Evolutionary conservation across 2,329 filamentous ascomycete genomes (phyloP).

Genomic region (Colletotrichum sp.): DNA sequence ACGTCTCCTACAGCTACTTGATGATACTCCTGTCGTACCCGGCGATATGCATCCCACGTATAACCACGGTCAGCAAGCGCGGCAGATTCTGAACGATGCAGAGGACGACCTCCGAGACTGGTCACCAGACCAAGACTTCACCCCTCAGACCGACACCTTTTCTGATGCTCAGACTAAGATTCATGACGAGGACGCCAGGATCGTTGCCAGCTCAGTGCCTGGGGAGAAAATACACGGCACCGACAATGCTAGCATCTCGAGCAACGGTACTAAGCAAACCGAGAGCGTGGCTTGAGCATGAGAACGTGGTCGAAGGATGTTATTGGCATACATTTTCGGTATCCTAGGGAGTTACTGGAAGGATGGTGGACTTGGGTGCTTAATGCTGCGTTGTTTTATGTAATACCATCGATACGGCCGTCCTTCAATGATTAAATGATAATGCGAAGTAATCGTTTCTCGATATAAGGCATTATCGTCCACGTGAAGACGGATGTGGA

Average conservation of each 20-base stretch:
- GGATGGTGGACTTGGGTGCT: not conserved
- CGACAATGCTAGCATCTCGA: not conserved
- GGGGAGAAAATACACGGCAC: not conserved
- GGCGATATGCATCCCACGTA: slow-evolving; percentile 80
- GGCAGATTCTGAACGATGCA: slow-evolving; percentile 89
- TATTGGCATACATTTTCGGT: not conserved
- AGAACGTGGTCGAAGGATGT: not conserved
- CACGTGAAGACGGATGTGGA: not conserved
- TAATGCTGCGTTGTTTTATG: not conserved
- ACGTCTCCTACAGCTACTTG: slow-evolving; percentile 81
- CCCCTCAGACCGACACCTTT: not conserved
- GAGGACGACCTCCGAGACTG: slow-evolving; percentile 87
- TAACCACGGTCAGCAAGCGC: slow-evolving; percentile 68
- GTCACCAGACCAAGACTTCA: slow-evolving; percentile 53
- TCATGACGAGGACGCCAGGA: slow-evolving; percentile 8
- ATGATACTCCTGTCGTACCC: slow-evolving; percentile 88
- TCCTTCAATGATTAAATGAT: slow-evolving; percentile 1
- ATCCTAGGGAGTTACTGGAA: not conserved
- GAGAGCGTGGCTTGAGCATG: not conserved
- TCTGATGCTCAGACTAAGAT: slow-evolving; percentile 6
- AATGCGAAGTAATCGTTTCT: not conserved
- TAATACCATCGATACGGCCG: slow-evolving; percentile 8
- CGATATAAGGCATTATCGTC: not conserved
- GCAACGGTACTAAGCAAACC: slow-evolving; percentile 1
- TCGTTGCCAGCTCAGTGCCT: not conserved